phyloP scores from a whole-genome alignment of 495 filamentous ascomycete species.

The Penicillium lividum region DNA sequence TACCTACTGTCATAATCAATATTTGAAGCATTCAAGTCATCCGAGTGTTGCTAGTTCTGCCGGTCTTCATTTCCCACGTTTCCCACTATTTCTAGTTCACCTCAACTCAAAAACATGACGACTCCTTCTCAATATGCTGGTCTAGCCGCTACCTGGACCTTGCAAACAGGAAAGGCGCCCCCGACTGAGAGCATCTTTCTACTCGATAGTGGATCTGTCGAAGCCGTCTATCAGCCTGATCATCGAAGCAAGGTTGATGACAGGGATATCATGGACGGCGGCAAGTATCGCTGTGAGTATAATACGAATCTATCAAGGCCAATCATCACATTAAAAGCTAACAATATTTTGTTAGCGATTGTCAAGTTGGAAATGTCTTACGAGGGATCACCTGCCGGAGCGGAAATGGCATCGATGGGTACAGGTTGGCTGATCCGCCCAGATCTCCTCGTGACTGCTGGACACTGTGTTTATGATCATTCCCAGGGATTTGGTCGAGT shows the following conservation, averaged over 20 bases:
- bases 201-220: not conserved
- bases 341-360: not conserved
- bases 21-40: not conserved
- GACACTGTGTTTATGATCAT: slow-evolving; percentile 3
- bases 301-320: not conserved
- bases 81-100: not conserved
- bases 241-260: not conserved
- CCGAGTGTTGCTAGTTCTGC: too few relatives aligned
- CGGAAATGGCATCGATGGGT: not conserved
- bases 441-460: slow-evolving; percentile 2
- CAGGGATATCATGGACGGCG: not conserved
- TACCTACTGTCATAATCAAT: not conserved
- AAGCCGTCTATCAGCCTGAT: not conserved
- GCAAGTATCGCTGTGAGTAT: slow-evolving; percentile 5
- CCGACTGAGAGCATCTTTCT: not conserved
- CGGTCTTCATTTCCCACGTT: too few relatives aligned
- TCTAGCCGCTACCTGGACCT: slow-evolving; percentile 1
- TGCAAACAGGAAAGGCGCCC: not conserved
- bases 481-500: not conserved
- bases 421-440: slow-evolving; percentile 1
- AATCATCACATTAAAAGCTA: not conserved
- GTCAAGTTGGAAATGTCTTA: not conserved
- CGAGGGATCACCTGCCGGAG: not conserved
- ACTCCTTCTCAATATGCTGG: slow-evolving; percentile 4
- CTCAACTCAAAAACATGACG: not conserved